Evolutionary conservation across 2,329 filamentous ascomycete genomes (phyloP).

Genomic region (Biscogniauxia mediterranea): DNA sequence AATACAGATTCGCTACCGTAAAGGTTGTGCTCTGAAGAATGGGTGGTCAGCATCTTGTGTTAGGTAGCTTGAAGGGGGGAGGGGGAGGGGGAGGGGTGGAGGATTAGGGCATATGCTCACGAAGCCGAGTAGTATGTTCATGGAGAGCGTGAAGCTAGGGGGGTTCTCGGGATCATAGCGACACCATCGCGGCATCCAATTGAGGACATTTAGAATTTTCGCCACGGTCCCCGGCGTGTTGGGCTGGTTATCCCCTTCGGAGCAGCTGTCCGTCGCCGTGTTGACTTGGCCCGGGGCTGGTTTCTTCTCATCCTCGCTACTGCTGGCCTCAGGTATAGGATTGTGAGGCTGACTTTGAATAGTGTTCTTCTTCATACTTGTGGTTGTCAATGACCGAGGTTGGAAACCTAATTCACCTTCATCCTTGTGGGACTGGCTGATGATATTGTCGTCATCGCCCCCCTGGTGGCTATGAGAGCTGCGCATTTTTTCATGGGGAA

Average conservation of each 20-base stretch:
- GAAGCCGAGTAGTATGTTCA: conserved; percentile 71
- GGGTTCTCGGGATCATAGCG: conserved; percentile 67
- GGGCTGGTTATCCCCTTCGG: not conserved
- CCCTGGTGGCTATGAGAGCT: not conserved
- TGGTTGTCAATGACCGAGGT: not conserved
- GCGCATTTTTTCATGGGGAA: not conserved
- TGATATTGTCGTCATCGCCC: not conserved
- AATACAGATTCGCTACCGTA: conserved; percentile 69
- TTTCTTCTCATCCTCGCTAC: not conserved
- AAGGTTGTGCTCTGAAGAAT: conserved; percentile 44
- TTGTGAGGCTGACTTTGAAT: not conserved
- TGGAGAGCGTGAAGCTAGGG: conserved; percentile 62
- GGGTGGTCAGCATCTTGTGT: not conserved
- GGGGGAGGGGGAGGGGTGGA: not conserved
- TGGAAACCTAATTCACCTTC: not conserved
- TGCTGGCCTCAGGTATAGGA: not conserved
- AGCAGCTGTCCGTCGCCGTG: not conserved
- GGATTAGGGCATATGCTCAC: too few relatives aligned
- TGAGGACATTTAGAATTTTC: conserved; percentile 34
- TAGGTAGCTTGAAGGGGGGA: not conserved
- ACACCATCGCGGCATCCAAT: conserved; percentile 64
- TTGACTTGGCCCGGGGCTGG: not conserved
- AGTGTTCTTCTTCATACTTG: not conserved
- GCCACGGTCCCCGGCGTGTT: not conserved
- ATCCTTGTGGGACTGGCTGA: not conserved